A percentile compares a stretch with the other conserved stretches of the same genome.
phyloP scores from a whole-genome alignment of 768 basidiomycete genomes.

The Rhodotorula graminis region DNA sequence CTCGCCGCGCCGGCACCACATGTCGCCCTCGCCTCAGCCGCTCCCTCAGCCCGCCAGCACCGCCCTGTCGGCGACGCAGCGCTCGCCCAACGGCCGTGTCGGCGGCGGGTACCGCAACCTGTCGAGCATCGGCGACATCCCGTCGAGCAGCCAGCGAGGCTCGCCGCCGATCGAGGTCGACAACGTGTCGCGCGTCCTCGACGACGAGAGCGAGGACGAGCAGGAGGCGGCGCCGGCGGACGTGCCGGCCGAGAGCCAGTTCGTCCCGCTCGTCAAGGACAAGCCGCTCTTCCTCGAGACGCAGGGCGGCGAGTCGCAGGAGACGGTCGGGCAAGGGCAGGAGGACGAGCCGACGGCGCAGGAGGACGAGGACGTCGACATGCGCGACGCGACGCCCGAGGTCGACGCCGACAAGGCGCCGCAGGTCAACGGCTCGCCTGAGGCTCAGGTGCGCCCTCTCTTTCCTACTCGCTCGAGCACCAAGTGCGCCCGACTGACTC shows the following conservation, averaged over 20 bases:
- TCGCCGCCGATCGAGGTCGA: conserved; percentile 13
- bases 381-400: neutral
- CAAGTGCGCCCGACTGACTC: neutral
- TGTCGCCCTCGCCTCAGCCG: neutral
- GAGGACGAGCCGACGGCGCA: neutral
- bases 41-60: neutral
- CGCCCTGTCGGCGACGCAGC: conserved; percentile 3
- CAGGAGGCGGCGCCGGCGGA: neutral
- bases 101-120: neutral
- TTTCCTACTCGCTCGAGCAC: too few species aligned
- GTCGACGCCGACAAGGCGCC: neutral
- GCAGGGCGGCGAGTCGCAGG: conserved; percentile 1
- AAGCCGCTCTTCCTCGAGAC: conserved; percentile 30
- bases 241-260: conserved; percentile 16
- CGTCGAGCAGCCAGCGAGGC: neutral
- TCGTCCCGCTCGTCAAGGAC: conserved; percentile 19
- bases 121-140: conserved; percentile 6
- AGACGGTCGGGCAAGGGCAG: neutral
- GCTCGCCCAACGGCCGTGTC: neutral
- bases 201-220: neutral
- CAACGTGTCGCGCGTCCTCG: conserved; percentile 6
- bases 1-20: neutral
- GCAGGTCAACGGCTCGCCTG: neutral
- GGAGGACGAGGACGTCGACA: neutral
- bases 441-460: neutral